phyloP scores from a whole-genome alignment of 2,329 filamentous ascomycete species.

The Fusarium duplospermum region DNA sequence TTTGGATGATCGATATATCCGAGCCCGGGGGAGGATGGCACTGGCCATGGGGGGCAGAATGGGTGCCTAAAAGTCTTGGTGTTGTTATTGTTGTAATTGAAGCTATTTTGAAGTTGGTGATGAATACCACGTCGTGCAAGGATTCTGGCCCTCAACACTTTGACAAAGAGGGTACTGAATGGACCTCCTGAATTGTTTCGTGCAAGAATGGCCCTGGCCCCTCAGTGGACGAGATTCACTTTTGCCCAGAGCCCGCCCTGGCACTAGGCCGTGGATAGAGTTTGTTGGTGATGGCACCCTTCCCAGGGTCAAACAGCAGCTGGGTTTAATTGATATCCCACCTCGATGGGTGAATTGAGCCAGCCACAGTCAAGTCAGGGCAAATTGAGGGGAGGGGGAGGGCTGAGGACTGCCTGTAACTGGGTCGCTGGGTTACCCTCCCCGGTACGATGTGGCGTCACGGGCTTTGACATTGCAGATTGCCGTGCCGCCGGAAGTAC shows the following conservation, averaged over 20 bases:
- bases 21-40: background rate
- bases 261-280: background rate
- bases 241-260: background rate
- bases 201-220: background rate
- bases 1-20: constrained; percentile 1
- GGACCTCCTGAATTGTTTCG: background rate
- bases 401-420: background rate
- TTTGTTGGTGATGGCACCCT: constrained; percentile 4
- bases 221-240: background rate
- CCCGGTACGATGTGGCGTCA: background rate
- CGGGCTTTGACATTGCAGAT: background rate
- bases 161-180: background rate
- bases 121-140: background rate
- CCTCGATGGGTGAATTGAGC: background rate
- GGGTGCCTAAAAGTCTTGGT: background rate
- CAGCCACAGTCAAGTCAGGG: background rate
- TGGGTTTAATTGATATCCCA: constrained; percentile 1
- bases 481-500: constrained; percentile 6
- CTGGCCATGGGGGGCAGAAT: background rate
- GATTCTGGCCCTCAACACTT: background rate
- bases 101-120: background rate
- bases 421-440: background rate
- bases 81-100: background rate
- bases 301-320: background rate
- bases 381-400: background rate